Base-by-base conservation (phyloP, 2,329 filamentous ascomycete species). In the Rhynchosporium graminicola region DNA sequence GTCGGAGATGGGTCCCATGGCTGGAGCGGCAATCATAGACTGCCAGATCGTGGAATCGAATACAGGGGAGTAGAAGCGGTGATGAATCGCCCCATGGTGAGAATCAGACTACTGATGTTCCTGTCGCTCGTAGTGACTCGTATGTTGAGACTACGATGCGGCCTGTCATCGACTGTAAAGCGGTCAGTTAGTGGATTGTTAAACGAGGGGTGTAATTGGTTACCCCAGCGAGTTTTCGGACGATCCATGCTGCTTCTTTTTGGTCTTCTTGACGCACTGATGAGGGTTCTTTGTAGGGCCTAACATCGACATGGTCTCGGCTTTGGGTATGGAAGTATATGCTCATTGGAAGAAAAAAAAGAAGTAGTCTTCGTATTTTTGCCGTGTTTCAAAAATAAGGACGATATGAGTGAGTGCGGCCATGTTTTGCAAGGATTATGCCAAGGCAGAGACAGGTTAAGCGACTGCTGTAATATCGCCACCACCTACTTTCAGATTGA, bases 201-300 rank as follows among this genome's bases (percentile, higher is more conserved):
- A 7, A 13, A 47, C 28, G 33, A 45, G 38, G 15, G 36, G 10
- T 26, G 36, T 40, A 13, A 12, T 36, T 36, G 20, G 47, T 61
- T 64, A 64, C 62, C 59, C 62, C 62, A 3, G 59, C 62, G 13
- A 64, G 56, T 59, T 64, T 64, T 33, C 62, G 50, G 9, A 64
- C 59, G 26, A 64, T 64, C 62, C 62, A 64, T 61, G 62, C 55
- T 38, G 62, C 62, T 59, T 64, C 59, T 46, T 64, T 64, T 46
- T 64, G 59, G 33, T 64, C 62, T 29, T 64, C 62, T 20, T 56
- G 61, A 28, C 33, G 62, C 4, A 61, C 38, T 26, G 62, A 64
- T 10, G 59, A 64, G 12, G 62, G 59, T 42, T 64, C 62, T 33
- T 20, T 20, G 61, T 64, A 15, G 62, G 62, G 52, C 62, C 62